Base-by-base conservation (phyloP, 345 rosid genomes). In the Salix udensis region DNA sequence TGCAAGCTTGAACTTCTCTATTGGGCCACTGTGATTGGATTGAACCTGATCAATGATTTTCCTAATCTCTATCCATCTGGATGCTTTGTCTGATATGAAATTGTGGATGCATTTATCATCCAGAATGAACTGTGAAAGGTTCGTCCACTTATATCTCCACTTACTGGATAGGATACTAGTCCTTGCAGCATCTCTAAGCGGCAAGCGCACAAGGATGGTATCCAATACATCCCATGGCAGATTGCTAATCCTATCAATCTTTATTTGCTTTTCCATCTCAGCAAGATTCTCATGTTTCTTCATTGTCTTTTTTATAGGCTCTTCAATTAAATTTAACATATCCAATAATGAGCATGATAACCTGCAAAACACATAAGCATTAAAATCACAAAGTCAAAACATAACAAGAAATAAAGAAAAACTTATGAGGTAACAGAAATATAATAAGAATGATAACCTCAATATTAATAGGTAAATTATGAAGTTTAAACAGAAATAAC, bases 91-190 rank as follows among this genome's bases (percentile, higher is more conserved):
- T 19, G 66, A 42, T 7, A 77, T 21, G 65, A 73, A 67, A 76
- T 67, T 52, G 36, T 26, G 40, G 44, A 80, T 71, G 68, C 82
- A 81, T 82, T 81, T 73, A 67, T 79, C 82, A 66, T 78, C 77
- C n/a, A 81, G 58, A 62, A 84, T 74, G 48, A 79, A 82, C 67
- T 77, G 76, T 42, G 85, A 79, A 72, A 81, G 74, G 65, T 76
- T 44, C 24, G 83, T 68, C 85, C 85, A 84, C 66, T 77, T 81
- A 44, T 74, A 77, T 64, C 83, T 79, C 84, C 87, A 84, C 73
- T 78, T 81, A 13, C 72, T 77, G 6, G 86, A 83, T 46, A 83
- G 78, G 42, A 72, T 3, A 55, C 86, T 80, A 34, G 82, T 83
- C 61, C 79, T 77, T 6, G 77, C 82, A 55, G 84, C 83, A 62